Base-by-base conservation (phyloP, 257 asterid genomes). In the Solanum ossicruentum region DNA sequence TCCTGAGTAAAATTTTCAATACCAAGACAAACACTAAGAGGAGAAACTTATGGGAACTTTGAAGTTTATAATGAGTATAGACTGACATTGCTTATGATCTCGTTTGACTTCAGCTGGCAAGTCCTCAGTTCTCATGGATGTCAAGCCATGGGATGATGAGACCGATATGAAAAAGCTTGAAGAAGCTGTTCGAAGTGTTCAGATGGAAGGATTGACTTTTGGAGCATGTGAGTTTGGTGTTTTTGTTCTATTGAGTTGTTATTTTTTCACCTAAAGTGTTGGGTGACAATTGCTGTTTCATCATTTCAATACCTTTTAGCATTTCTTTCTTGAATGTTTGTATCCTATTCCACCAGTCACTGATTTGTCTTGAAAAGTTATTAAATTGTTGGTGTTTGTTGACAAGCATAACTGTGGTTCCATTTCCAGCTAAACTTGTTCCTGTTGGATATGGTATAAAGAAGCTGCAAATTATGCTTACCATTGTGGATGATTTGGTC, bases 71-170 rank as follows among this genome's bases (percentile, higher is more conserved):
- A 10, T 47, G 41, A 73, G 81, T 41, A 73, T 0, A 7, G 12
- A 15, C 63, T 51, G 47, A 77, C 47, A 20, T 41, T 71, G 0
- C 47, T 26, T 77, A 51, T 77, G 63, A 28, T 77, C 63, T 12
- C 61, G 23, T 69, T 58, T 86, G 84, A 9, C 26, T 82, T 65
- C 90, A 95, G 98, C 93, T 85, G 98, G 99, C 47, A 92, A 91
- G 85, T 92, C 95, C 60, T 92, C 95, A 0, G 86, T 92, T 69
- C 86, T 92, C 11, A 16, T 93, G 94, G 98, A 95, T 86, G 86
- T 95, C 8, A 95, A 95, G 85, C 97, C 99, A 81, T 94, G 99
- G 98, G 99, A 97, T 86, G 98, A 97, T 45, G 99, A 97, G 88
- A 97, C 99, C 15, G 98, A 94, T 83, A 97, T 97, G 99, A 90